Percentiles rank a stretch among this genome's conserved stretches.
These are phyloP conservation scores for Candida ascalaphidarum DNA, from an alignment of 805 yeast genomes.

Conservation along the genomic window DNA sequence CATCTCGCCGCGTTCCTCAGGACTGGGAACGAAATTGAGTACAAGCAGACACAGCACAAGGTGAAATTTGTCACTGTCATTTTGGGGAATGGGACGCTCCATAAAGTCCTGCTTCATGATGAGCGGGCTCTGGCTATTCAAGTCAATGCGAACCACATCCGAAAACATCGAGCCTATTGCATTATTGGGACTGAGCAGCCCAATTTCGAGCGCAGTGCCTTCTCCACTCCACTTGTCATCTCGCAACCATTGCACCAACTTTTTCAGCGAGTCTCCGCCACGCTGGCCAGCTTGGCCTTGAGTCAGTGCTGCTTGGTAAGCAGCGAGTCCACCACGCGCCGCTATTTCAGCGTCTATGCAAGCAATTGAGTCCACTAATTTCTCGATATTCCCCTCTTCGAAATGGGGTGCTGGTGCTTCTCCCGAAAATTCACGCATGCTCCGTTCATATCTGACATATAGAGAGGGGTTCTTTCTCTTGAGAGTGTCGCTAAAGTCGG, in stretches of 20 bases:
- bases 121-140: conserved; percentile 68
- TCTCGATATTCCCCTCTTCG: no score
- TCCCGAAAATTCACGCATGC: no score
- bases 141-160: conserved; percentile 57
- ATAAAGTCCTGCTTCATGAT: conserved; percentile 79
- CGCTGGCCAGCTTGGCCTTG: conserved; percentile 70
- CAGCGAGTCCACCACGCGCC: conserved; percentile 65
- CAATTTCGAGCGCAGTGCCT: conserved; percentile 65
- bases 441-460: no score
- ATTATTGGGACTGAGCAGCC: conserved; percentile 66
- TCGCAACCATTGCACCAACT: conserved; percentile 65
- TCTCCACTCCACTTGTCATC: conserved; percentile 8
- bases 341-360: conserved; percentile 55
- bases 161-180: conserved; percentile 53
- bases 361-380: conserved; percentile 30
- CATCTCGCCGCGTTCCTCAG: conserved; percentile 72
- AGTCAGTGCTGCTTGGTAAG: conserved; percentile 79
- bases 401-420: no score
- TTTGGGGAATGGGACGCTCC: conserved; percentile 55
- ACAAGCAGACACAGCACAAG: conserved; percentile 80
- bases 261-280: conserved; percentile 90
- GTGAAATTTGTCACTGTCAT: conserved; percentile 42
- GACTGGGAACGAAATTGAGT: conserved; percentile 77
- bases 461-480: no score
- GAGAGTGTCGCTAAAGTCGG: no score